Base-by-base conservation (phyloP, 2,329 filamentous ascomycete genomes). In the Atkinsonella hypoxylon region DNA sequence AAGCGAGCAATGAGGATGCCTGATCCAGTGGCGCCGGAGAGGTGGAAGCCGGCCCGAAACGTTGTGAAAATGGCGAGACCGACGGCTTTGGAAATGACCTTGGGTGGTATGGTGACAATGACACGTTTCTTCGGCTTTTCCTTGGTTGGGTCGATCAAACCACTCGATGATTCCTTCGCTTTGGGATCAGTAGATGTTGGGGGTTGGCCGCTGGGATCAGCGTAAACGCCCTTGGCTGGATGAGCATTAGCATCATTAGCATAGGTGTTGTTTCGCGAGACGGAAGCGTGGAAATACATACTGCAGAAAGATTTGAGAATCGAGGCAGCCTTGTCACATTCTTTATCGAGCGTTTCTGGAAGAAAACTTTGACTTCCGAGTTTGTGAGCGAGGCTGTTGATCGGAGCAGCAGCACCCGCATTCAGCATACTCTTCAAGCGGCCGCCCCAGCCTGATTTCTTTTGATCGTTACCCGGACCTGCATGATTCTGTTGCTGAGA, bases 251-350 rank as follows among this genome's bases (percentile, higher is more conserved):
- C 41, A 38, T 10, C 18, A 20, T 18, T 12, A 15, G 18, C n/a
- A 26, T 7, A 26, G 26, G 26, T 7, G 26, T 26, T 7, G 26
- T 26, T 26, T 26, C 26, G 7, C 26, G 8, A 7, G 26, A 26
- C 26, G 6, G 26, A 26, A 5, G 8, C 8, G 26, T 26, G 26
- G 26, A 1, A 2, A 15, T 38, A 66, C 81, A 61, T 74, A 86
- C 83, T 93, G 74, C 89, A 95, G 67, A 96, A 96, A 55, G 82
- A 86, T 62, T 79, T 80, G 26, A 95, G 66, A 45, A 95, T 95
- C 12, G 87, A 74, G 34, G 89, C 89, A 1, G 89, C 88, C 71
- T 95, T 95, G 67, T 95, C 89, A 58, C 85, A 86, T 70, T 95
- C 90, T 66, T 89, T 89, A 63, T 95, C 89, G 56, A 95, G 73